These are phyloP conservation scores for Wickerhamomyces silvicola DNA, from an alignment of 805 yeast species.

Conservation along the genomic window DNA sequence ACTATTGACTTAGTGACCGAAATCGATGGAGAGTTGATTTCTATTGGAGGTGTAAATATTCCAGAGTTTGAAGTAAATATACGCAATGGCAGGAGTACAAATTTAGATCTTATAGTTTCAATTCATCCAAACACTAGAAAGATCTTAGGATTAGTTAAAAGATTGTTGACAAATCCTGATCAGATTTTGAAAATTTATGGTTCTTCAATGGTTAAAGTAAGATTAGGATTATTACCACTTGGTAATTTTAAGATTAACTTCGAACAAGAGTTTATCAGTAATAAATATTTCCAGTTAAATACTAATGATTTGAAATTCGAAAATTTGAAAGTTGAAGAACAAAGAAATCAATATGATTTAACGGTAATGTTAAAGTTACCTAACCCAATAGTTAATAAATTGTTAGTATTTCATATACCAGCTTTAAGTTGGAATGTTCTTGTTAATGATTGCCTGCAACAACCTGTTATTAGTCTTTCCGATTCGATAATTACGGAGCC, in stretches of 20 bases:
- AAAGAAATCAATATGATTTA: conserved; percentile 16
- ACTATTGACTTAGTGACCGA: conserved; percentile 25
- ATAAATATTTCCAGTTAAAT: conserved; percentile 15
- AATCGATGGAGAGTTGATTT: conserved; percentile 12
- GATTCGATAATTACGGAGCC: conserved; percentile 6
- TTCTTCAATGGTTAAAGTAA: conserved; percentile 25
- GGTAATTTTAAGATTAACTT: conserved; percentile 26
- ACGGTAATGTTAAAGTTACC: conserved; percentile 16
- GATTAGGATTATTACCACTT: conserved; percentile 28
- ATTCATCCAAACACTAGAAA: conserved; percentile 29
- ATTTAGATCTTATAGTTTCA: conserved; percentile 23
- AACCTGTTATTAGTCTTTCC: conserved; percentile 25
- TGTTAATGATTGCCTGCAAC: conserved; percentile 30
- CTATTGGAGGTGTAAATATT: conserved; percentile 27
- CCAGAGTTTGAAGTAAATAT: conserved; percentile 29
- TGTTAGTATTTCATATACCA: conserved; percentile 27
- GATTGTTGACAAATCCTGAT: conserved; percentile 25
- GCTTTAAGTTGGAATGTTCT: conserved; percentile 29
- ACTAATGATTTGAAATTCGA: conserved; percentile 18
- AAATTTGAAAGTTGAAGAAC: conserved; percentile 20
- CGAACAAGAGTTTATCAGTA: conserved; percentile 23
- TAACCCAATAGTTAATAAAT: conserved; percentile 15
- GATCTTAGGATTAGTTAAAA: conserved; percentile 27
- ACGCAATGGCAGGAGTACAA: conserved; percentile 20
- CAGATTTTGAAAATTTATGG: conserved; percentile 28